Evolutionary conservation across 2,329 filamentous ascomycete genomes (phyloP).

Genomic region (Helicocarpus griseus): DNA sequence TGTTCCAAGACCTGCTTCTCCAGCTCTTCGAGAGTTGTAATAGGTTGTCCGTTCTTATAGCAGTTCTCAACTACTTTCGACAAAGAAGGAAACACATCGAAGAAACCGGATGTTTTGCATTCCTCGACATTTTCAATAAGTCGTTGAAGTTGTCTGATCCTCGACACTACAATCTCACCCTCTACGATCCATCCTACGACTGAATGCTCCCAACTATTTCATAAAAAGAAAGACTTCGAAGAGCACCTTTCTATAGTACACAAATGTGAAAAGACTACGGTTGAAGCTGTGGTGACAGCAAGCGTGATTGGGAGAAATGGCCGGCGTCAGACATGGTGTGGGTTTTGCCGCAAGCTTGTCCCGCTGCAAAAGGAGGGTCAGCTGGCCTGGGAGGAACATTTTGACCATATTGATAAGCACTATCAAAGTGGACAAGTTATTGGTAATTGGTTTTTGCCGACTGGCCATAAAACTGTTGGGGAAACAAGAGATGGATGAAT

Average conservation of each 20-base stretch:
- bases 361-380: background rate
- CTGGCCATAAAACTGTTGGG: background rate
- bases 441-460: background rate
- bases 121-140: too few species aligned
- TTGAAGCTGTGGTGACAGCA: background rate
- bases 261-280: background rate
- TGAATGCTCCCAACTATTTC: background rate
- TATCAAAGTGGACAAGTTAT: background rate
- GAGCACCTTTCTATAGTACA: background rate
- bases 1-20: too few species aligned
- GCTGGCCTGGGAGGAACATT: background rate
- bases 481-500: too few species aligned
- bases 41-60: too few species aligned
- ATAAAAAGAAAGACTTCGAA: background rate
- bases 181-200: too few species aligned
- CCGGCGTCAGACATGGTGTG: background rate
- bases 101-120: too few species aligned
- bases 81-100: too few species aligned
- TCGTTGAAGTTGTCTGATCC: too few species aligned
- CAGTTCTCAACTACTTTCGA: too few species aligned
- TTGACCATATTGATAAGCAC: background rate
- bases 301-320: background rate
- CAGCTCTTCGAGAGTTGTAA: too few species aligned
- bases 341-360: too few species aligned
- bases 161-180: too few species aligned